phyloP scores from a whole-genome alignment of 306 rosid genomes.

The Citrullus mucosospermus region DNA sequence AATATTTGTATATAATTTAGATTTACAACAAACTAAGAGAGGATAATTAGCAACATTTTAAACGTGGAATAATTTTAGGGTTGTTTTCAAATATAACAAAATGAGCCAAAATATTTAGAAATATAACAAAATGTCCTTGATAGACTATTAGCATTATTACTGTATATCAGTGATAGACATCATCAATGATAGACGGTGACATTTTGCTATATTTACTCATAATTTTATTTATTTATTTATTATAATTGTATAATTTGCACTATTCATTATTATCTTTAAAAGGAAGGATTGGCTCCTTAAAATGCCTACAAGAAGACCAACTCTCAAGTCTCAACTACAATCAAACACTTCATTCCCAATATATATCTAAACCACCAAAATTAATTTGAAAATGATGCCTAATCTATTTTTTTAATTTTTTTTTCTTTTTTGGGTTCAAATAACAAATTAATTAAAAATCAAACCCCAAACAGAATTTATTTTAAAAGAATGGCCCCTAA shows the following conservation, averaged over 20 bases:
- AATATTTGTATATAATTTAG: too few species aligned
- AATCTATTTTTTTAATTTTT: slow-evolving; percentile 3
- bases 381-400: slow-evolving; percentile 19
- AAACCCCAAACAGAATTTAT: neutral
- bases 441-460: neutral
- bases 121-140: too few species aligned
- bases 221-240: neutral
- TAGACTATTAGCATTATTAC: too few species aligned
- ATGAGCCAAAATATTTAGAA: too few species aligned
- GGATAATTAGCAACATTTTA: too few species aligned
- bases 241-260: neutral
- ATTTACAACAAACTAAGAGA: too few species aligned
- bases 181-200: too few species aligned
- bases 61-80: too few species aligned
- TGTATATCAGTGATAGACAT: too few species aligned
- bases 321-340: neutral
- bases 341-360: neutral
- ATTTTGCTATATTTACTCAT: too few species aligned
- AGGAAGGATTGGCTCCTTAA: neutral
- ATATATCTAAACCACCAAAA: neutral
- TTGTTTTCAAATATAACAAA: too few species aligned
- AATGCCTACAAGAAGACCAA: neutral
- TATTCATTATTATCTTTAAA: neutral
- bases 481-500: neutral
- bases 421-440: neutral